Evolutionary conservation across 371 early-diverging fungal genomes (phyloP), one percentile per base, ranked within the genome.

Genomic region (Rhizopus sp.): DNA sequence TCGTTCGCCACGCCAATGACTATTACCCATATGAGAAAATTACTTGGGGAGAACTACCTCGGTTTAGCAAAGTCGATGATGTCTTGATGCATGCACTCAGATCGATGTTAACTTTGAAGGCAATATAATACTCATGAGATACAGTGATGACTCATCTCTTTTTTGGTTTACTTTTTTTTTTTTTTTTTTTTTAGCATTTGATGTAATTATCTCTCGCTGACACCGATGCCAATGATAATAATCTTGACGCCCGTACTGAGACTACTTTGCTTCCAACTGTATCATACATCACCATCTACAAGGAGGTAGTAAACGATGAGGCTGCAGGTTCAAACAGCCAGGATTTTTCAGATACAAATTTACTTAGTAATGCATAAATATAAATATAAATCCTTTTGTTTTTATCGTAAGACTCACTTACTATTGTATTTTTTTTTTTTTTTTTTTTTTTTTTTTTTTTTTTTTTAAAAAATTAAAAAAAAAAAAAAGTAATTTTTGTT

Each of bases 31-130:
- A 41, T 41, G 41, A 41, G 5, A 41, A 41, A 41, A 4, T 41
- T 41, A n/a, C 41, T 41, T 41, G 41, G 41, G 41, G n/a, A 41
- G 41, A 41, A 41, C 41, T 4, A 41, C 41, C 41, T 41, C 41
- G 41, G 41, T 41, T 41, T 15, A 41, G 13, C 4, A 41, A 41
- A 41, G n/a, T 41, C 15, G 2, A 41, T 4, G 41, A 13, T 4
- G 5, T 41, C 13, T 41, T 41, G 41, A 41, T 4, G 15, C 41
- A 41, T 41, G 9, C n/a, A 41, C 41, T 41, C 41, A 0, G 41
- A 0, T n/a, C 41, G 5, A 41, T 41, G 41, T 15, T n/a, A 41
- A 41, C 5, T 41, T 41, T 41, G 41, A 41, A 41, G 41, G n/a
- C 15, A 41, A 41, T 41, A 41, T 13, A 15, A 5, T 41, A 40